Evolutionary conservation across 2,329 filamentous ascomycete genomes (phyloP), one percentile per base, ranked within the genome.

Genomic region (Xylaria sp.): DNA sequence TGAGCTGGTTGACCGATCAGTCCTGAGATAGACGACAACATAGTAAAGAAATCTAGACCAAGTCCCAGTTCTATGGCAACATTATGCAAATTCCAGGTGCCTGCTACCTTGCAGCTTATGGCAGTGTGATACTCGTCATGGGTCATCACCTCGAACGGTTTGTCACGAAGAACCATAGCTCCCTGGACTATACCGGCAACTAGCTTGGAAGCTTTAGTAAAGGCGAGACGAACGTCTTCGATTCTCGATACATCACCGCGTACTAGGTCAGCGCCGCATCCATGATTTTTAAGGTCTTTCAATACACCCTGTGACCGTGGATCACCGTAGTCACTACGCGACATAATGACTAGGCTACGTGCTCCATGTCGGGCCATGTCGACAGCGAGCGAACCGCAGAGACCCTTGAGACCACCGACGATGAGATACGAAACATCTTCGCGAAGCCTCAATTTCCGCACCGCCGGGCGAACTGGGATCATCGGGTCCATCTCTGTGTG

Each of bases 11-110:
- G 72, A 6, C 77, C 78, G 9, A 77, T 57, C 7, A 77, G 66
- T 25, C 74, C 75, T 0, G 74, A 75, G 35, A 76, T 71, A 54
- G 73, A 76, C 1, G 74, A 76, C 0, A 75, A 60, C 35, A 77
- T 58, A 3, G 73, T 71, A 66, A 80, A 80, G 66, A 81, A 79
- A 54, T 78, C 75, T 2, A 78, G 63, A 0, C 58, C 37, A 4
- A 61, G 49, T 2, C 70, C 37, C 1, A 8, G 35, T 50, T 61
- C 51, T 5, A 61, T 21, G 1, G 68, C 42, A 0, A 37, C 67
- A 4, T 67, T 40, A 64, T 79, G 76, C 0, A 79, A 70, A 58
- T 79, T 79, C 73, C 73, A 76, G 0, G 78, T 78, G 4, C 78
- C 78, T 9, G 69, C 37, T 1, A 78, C 70, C 67, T 82, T 82